Base-by-base conservation (phyloP, 192 early-diverging fungal species). In the Coemansia sp. region DNA sequence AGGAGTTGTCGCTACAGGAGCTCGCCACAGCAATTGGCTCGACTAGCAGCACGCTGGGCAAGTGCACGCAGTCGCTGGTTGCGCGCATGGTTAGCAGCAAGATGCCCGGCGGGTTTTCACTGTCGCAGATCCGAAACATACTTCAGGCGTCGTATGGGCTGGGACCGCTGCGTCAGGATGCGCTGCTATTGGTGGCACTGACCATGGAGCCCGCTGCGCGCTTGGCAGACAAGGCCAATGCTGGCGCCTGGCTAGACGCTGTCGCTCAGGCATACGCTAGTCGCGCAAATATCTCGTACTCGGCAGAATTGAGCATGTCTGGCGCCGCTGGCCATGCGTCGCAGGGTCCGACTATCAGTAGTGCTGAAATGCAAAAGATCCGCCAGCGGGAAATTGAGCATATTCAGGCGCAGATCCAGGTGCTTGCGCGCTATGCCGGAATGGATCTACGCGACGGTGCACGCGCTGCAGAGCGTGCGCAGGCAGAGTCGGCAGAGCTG, bases 21-120 rank as follows among this genome's bases (percentile, higher is more conserved):
- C 85, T 95, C 14, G 87, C 82, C 19, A 69, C 83, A 16, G 71
- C 83, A 16, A 64, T 97, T 44, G 83, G 83, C 43, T 58, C 35
- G 6, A 16, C 69, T 2, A 77, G 79, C 62, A 91, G 88, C 12
- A 22, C 77, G 19, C 82, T 97, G 12, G 95, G 95, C 56, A 95
- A 95, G 82, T 88, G 90, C 56, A 85, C 87, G 27, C 86, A 73
- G 56, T 76, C 83, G 6, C 69, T 95, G 42, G 73, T 94, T 28
- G 71, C 88, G 50, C 89, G 91, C 64, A 73, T 98, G 78, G 81
- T 98, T 45, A 78, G 82, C 71, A 76, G 81, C 75, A 98, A 94
- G 81, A 93, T 98, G 91, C 92, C 95, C 49, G 92, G 90, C 73
- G 93, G 95, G 28, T 95, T 93, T 69, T 85, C 86, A 18, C 86